These are phyloP conservation scores for Nothophaeocryptopus gaeumannii DNA, from an alignment of 2,329 filamentous ascomycete genomes.

Conservation along the genomic window DNA sequence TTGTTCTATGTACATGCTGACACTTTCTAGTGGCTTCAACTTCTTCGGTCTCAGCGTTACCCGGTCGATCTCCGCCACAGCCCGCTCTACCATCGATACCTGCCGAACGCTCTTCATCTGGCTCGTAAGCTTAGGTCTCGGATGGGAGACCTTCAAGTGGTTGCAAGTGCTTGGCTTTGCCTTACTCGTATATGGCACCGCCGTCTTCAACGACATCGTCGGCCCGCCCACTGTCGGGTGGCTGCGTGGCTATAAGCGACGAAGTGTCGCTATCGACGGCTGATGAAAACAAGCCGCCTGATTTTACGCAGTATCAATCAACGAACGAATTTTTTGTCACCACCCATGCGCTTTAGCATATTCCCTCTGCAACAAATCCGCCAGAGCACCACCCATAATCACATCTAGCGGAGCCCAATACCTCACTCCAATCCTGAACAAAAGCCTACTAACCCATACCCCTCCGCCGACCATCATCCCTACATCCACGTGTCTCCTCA, in stretches of 20 bases:
- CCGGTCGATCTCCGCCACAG: conserved; percentile 82
- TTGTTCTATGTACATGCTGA: conserved; percentile 14
- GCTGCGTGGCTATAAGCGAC: conserved; percentile 27
- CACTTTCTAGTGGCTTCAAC: conserved; percentile 75
- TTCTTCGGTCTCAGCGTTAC: conserved; percentile 97
- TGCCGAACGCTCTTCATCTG: conserved; percentile 98
- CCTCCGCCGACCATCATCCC: conserved; percentile 29
- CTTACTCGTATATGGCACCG: conserved; percentile 91
- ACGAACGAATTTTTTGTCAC: no score
- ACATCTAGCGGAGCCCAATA: conserved; percentile 33
- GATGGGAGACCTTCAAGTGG: conserved; percentile 98
- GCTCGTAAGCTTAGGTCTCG: conserved; percentile 86
- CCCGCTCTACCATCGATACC: conserved; percentile 93
- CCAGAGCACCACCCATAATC: conserved; percentile 31
- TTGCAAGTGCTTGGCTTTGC: conserved; percentile 87
- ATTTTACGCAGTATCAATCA: neutral
- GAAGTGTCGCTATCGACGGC: conserved; percentile 11
- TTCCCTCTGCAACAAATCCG: conserved; percentile 34
- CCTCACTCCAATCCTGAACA: conserved; percentile 23
- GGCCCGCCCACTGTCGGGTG: conserved; percentile 59
- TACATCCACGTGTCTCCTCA: conserved; percentile 31
- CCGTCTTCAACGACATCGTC: conserved; percentile 94
- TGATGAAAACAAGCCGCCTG: conserved; percentile 9
- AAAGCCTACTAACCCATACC: conserved; percentile 25
- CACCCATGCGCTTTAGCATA: conserved; percentile 33